Evolutionary conservation across 345 rosid species (phyloP).

Genomic region (Trapa incisa): DNA sequence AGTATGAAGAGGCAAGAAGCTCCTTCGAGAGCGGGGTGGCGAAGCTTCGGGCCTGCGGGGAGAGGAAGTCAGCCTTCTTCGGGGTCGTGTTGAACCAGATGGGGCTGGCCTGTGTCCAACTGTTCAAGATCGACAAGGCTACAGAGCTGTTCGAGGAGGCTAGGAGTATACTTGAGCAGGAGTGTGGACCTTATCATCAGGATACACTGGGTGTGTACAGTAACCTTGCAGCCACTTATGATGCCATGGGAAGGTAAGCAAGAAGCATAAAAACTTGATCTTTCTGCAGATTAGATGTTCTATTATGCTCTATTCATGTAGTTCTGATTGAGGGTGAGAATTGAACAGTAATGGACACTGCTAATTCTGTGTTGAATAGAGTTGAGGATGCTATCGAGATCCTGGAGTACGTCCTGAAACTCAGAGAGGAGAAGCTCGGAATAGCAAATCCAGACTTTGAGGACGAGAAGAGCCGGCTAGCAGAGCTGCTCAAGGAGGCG

Average conservation of each 20-base stretch:
- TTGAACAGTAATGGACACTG: neutral
- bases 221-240: slow-evolving; percentile 98
- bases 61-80: slow-evolving; percentile 92
- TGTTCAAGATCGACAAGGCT: slow-evolving; percentile 96
- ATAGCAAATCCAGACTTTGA: slow-evolving; percentile 95
- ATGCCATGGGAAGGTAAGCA: slow-evolving; percentile 95
- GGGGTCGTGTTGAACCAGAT: slow-evolving; percentile 97
- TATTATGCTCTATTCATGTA: neutral
- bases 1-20: slow-evolving; percentile 80
- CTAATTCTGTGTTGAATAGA: slow-evolving; percentile 21
- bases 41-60: slow-evolving; percentile 82
- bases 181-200: slow-evolving; percentile 89
- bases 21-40: slow-evolving; percentile 72
- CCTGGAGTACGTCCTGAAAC: slow-evolving; percentile 72
- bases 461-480: slow-evolving; percentile 87
- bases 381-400: slow-evolving; percentile 96
- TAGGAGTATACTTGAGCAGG: slow-evolving; percentile 71
- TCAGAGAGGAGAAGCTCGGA: slow-evolving; percentile 96
- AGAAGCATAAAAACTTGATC: no score
- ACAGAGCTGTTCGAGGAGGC: slow-evolving; percentile 92
- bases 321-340: neutral
- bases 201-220: slow-evolving; percentile 96
- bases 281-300: neutral
- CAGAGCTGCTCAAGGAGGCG: slow-evolving; percentile 93
- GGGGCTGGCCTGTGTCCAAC: slow-evolving; percentile 92